Evolutionary conservation across 1,139 yeast genomes (phyloP), one percentile per base, ranked within the genome.

Genomic region (Kodamaea suecica): DNA sequence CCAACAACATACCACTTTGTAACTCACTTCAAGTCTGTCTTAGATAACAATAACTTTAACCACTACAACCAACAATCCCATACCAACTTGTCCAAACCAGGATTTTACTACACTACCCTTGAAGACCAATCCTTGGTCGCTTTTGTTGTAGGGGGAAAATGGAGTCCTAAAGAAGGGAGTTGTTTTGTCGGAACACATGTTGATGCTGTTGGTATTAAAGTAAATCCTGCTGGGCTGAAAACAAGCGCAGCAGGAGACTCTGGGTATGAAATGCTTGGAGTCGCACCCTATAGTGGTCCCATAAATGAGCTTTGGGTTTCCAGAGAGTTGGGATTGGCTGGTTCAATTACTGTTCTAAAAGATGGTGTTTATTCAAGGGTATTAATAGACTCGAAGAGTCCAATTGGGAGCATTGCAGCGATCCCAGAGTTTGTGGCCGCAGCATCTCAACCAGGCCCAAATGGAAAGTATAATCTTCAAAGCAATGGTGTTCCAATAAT

Each of bases 251-350:
- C 10, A 10, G 69, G 65, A 21, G 15, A 15, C 12, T n/a, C 15
- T 14, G 73, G 72, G 4, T 70, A 66, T 44, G 69, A 66, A 34
- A 47, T 63, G 27, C 55, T 70, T 21, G 74, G 73, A 1, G 72
- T 69, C 11, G 71, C 73, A 1, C 63, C 65, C 1, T 70, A 70
- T 44, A 62, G 68, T 4, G 73, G 73, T 6, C 54, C 66, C 3
- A 55, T 66, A 39, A 57, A 53, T 9, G 49, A 52, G 15, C 45
- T 60, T 3, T 66, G 73, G 71, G 56, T 66, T 50, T 73, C 68
- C 44, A 52, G 76, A 42, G 76, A 70, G 45, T 63, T 70, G 39
- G 75, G 72, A 5, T 47, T 70, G 34, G 75, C 74, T n/a, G 76
- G 76, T 9, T 52, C 67, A 31, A 53, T 69, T 23, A 50, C 65